These are phyloP conservation scores for Trichoderma sp. DNA, from an alignment of 2,329 filamentous ascomycete species.

Conservation along the genomic window DNA sequence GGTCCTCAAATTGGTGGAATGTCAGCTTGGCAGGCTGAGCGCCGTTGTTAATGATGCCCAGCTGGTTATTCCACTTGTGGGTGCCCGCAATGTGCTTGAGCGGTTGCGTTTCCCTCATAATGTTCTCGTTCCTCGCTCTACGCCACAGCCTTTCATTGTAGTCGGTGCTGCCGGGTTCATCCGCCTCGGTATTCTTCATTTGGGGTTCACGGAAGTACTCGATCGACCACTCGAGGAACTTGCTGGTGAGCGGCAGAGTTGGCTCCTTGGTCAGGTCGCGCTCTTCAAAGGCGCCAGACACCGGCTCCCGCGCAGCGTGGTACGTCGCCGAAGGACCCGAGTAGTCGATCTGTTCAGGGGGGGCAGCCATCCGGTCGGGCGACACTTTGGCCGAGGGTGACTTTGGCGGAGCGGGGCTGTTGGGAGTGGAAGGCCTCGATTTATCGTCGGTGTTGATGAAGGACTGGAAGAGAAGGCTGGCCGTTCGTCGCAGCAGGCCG, in stretches of 20 bases:
- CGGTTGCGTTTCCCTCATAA: conserved; percentile 89
- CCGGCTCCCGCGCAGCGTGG: conserved; percentile 73
- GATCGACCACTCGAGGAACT: conserved; percentile 92
- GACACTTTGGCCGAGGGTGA: conserved; percentile 44
- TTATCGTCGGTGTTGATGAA: conserved; percentile 56
- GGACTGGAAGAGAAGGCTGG: conserved; percentile 64
- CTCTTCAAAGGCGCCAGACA: conserved; percentile 73
- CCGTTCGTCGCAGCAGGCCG: conserved; percentile 64
- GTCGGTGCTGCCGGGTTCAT: conserved; percentile 93
- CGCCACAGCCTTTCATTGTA: conserved; percentile 96
- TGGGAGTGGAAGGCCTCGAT: conserved; percentile 40
- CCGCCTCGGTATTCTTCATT: conserved; percentile 94
- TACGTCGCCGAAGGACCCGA: conserved; percentile 69
- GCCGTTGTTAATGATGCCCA: conserved; percentile 83
- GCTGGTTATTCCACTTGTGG: conserved; percentile 82
- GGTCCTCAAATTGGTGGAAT: conserved; percentile 97
- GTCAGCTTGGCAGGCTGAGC: conserved; percentile 90
- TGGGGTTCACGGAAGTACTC: conserved; percentile 98
- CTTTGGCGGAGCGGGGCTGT: conserved; percentile 36
- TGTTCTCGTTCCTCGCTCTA: conserved; percentile 86
- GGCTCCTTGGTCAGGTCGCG: conserved; percentile 62
- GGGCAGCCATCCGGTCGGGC: conserved; percentile 50
- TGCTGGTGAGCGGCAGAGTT: conserved; percentile 74
- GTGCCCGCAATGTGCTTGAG: conserved; percentile 85
- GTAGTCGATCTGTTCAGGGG: conserved; percentile 75